Conservation (phyloP, 2,329 filamentous ascomycete genomes). For the Neopestalotiopsis rosae region DNA sequence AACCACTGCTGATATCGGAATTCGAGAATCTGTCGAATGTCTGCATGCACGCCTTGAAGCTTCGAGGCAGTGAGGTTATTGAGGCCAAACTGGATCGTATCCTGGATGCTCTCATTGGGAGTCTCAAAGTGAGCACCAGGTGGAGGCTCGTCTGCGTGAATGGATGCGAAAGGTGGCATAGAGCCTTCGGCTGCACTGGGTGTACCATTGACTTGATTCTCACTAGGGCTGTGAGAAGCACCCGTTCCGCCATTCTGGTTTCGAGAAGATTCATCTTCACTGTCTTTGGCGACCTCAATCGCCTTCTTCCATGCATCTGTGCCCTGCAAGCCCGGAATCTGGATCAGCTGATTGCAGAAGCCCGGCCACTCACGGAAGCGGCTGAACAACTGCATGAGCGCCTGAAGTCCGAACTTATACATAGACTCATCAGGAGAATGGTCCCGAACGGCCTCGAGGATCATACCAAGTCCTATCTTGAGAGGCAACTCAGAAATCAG, state of each 20-base stretch:
- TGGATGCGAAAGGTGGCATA: conserved; percentile 75
- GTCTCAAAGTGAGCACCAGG: conserved; percentile 74
- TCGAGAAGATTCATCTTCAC: conserved; percentile 65
- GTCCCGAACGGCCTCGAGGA: conserved; percentile 92
- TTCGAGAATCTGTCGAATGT: conserved; percentile 79
- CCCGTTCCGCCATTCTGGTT: conserved; percentile 56
- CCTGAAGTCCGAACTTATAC: conserved; percentile 98
- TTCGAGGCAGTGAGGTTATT: conserved; percentile 97
- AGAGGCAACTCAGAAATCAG: conserved; percentile 89
- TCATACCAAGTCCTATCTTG: conserved; percentile 95
- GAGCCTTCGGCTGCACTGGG: conserved; percentile 61
- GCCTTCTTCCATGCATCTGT: conserved; percentile 86
- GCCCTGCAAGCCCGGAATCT: conserved; percentile 80
- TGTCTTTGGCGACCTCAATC: conserved; percentile 76
- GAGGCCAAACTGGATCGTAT: conserved; percentile 92
- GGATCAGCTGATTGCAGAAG: conserved; percentile 84
- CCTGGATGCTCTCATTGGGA: conserved; percentile 83
- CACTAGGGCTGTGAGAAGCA: conserved; percentile 44
- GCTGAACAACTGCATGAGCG: conserved; percentile 83
- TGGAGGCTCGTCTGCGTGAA: conserved; percentile 75
- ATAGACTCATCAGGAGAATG: conserved; percentile 84
- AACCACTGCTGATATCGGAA: conserved; percentile 94
- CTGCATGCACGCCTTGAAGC: conserved; percentile 80
- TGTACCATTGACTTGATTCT: conserved; percentile 72
- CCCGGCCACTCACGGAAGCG: conserved; percentile 94